Percentiles rank a stretch among this genome's conserved stretches.
These are phyloP conservation scores for Didymellaceae sp. DNA, from an alignment of 2,329 filamentous ascomycete species.

Conservation along the genomic window DNA sequence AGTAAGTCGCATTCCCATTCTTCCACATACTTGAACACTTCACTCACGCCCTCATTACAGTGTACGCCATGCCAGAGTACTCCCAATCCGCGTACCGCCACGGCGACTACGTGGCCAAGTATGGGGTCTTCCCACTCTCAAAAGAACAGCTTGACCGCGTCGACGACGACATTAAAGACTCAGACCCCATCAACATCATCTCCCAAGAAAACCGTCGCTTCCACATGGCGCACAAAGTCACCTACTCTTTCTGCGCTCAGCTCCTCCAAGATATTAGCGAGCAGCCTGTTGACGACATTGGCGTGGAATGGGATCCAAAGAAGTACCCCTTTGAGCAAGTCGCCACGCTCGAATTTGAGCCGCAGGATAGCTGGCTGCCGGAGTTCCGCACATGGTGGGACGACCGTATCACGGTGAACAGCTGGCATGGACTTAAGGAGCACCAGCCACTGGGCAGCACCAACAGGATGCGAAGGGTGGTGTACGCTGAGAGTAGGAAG, in stretches of 20 bases:
- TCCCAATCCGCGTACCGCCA: slow-evolving; percentile 58
- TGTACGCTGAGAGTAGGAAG: slow-evolving; percentile 52
- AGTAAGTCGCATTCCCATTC: slow-evolving; percentile 14
- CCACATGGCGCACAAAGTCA: slow-evolving; percentile 27
- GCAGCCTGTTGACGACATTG: slow-evolving; percentile 47
- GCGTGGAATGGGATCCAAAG: slow-evolving; percentile 54
- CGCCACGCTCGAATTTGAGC: slow-evolving; percentile 51
- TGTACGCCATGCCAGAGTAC: slow-evolving; percentile 49
- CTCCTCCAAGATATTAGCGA: slow-evolving; percentile 56
- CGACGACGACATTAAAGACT: slow-evolving; percentile 39
- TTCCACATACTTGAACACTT: background rate
- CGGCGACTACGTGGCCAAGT: slow-evolving; percentile 57
- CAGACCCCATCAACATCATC: slow-evolving; percentile 38
- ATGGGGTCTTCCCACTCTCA: slow-evolving; percentile 53
- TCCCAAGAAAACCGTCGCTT: slow-evolving; percentile 31
- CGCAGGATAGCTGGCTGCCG: slow-evolving; percentile 50
- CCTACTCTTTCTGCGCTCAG: slow-evolving; percentile 53
- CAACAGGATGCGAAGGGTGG: slow-evolving; percentile 50
- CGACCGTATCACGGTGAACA: slow-evolving; percentile 49
- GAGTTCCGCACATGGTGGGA: slow-evolving; percentile 52
- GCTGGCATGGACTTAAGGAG: slow-evolving; percentile 49
- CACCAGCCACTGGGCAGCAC: slow-evolving; percentile 51
- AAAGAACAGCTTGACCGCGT: slow-evolving; percentile 52
- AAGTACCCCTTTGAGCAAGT: slow-evolving; percentile 58
- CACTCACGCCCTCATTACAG: no score